Evolutionary conservation across 164 flowering plant species (phyloP), one percentile per base, ranked within the genome.

Genomic region (Liriodendron chinense): DNA sequence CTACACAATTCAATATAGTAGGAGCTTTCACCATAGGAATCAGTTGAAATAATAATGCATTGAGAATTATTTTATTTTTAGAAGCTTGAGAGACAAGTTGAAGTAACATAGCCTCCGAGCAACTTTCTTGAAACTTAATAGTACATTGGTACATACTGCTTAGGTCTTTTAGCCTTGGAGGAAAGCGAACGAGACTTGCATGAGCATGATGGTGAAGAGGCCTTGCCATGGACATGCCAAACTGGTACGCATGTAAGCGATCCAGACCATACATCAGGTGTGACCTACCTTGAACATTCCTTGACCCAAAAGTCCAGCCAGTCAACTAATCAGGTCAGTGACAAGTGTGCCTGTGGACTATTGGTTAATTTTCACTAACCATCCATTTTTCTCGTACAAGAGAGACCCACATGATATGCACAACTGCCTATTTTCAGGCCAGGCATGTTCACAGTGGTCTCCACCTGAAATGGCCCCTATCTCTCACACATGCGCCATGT

Each of bases 1-100:
- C 99, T 96, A 75, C 79, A 86, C 73, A 67, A 68, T 76, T 72
- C 69, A 69, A 64, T 22, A 71, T 65, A 69, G 71, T 49, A 74
- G 43, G 56, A 76, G 24, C 65, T 50, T 75, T 23, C 18, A 76
- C 57, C 22, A 64, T 63, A 43, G 56, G 25, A 66, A 62, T n/a
- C 26, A 25, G 22, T 53, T n/a, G 57, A 64, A 21, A 9, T 48
- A 49, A 68, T 49, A 12, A 75, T 26, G 77, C 49, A 28, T 48
- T 24, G 24, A 18, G 47, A 23, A 48, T n/a, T 47, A 7, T 12
- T 21, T 12, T 67, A 26, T 12, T 24, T 67, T 67, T 67, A 28
- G 68, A 65, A 65, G 26, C 6, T 13, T 12, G 18, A 16, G 18
- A 53, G 13, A 9, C 59, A 53, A 53, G 43, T 34, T 34, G 43